Conservation (phyloP, 495 filamentous ascomycete genomes). For the Podospora anserina region DNA sequence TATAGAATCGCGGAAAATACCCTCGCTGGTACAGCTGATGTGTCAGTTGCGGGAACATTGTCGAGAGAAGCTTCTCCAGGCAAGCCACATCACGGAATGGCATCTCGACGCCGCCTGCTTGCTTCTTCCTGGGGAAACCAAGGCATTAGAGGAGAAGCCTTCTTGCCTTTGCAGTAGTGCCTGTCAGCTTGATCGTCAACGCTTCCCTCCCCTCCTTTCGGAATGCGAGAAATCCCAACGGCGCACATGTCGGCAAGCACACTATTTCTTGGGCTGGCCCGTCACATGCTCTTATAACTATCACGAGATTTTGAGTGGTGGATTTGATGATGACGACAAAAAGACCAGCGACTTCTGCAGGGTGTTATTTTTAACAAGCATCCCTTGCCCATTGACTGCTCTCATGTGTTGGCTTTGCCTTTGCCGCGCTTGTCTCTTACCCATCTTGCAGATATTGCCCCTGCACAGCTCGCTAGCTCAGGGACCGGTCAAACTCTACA, state of each 20-base stretch:
- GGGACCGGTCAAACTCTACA: background rate
- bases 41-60: background rate
- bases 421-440: background rate
- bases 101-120: background rate
- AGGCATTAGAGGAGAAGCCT: background rate
- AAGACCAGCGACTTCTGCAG: background rate
- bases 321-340: background rate
- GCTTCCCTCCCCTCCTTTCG: background rate
- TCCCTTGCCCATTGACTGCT: background rate
- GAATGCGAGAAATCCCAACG: background rate
- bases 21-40: background rate
- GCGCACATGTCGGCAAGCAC: background rate
- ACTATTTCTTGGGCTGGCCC: background rate
- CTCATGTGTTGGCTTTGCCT: background rate
- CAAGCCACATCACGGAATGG: background rate
- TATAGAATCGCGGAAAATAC: background rate
- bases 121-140: background rate
- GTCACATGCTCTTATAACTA: background rate
- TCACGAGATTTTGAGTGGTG: background rate
- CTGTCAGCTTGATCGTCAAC: background rate
- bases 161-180: background rate
- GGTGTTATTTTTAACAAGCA: background rate
- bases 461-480: background rate
- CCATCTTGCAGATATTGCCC: background rate
- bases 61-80: background rate